Percentiles rank a stretch among this genome's conserved stretches.
These are phyloP conservation scores for Vitis amurensis DNA, from an alignment of 164 flowering plant genomes.

Conservation along the genomic window DNA sequence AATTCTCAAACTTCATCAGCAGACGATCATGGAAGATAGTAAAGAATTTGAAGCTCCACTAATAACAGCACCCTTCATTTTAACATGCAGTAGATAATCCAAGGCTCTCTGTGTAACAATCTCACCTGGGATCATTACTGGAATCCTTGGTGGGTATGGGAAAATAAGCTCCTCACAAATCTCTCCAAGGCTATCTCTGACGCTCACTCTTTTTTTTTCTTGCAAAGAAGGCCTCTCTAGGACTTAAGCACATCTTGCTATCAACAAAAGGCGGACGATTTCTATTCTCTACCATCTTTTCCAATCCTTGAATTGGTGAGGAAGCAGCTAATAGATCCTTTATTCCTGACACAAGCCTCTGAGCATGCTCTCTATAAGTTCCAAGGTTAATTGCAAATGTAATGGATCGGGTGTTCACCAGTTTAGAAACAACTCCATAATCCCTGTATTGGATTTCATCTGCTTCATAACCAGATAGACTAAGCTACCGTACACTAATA, in stretches of 20 bases:
- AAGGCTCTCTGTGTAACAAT: constrained; percentile 38
- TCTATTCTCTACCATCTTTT: constrained; percentile 1
- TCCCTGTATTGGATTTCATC: constrained; percentile 28
- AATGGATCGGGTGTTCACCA: constrained; percentile 31
- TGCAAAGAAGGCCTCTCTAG: constrained; percentile 84
- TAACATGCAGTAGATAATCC: constrained; percentile 38
- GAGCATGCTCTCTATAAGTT: constrained; percentile 30
- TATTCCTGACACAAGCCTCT: constrained; percentile 29
- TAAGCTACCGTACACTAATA: constrained; percentile 29
- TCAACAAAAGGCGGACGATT: constrained; percentile 35
- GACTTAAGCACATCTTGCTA: constrained; percentile 41
- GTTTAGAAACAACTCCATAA: constrained; percentile 30
- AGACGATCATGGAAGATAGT: constrained; percentile 45
- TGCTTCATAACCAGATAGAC: constrained; percentile 43
- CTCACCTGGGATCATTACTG: constrained; percentile 56
- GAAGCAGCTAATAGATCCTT: constrained; percentile 12
- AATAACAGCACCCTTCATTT: constrained; percentile 39
- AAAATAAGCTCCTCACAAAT: constrained; percentile 60
- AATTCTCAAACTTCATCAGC: constrained; percentile 3
- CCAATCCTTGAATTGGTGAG: not conserved
- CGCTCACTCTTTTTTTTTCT: constrained; percentile 37
- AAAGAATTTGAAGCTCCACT: constrained; percentile 50
- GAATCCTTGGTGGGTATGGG: constrained; percentile 69
- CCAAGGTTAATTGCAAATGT: constrained; percentile 39
- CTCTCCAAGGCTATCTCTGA: constrained; percentile 40